Evolutionary conservation across 805 yeast genomes (phyloP), one percentile per base, ranked within the genome.

Genomic region (Isabelozyma pseudorhagii): DNA sequence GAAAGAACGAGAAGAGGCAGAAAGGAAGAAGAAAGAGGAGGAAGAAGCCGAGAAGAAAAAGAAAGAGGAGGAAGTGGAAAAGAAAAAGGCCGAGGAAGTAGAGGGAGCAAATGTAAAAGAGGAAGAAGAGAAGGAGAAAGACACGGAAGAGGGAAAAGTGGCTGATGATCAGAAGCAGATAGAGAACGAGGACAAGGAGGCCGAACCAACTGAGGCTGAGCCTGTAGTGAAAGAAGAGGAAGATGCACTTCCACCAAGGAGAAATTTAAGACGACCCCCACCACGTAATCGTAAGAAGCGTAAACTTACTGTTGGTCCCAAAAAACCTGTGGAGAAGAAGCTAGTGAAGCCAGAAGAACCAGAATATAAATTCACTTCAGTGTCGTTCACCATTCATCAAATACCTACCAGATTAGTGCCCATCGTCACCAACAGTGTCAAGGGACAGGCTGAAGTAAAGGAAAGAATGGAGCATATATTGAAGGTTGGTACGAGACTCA

Each of bases 351-450:
- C 78, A 1, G 54, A 54, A 5, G 73, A 71, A 61, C 85, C 85
- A 1, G 72, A 66, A 28, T 71, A 77, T 28, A 60, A 71, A 38
- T 81, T 58, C 60, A 82, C 92, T 0, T 78, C 96, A 0, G 68
- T 87, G 18, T 85, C 97, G 0, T 74, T 90, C 45, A 80, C 77
- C 1, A 62, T 93, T 3, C 76, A 74, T 14, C 82, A 80, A n/a
- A 74, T 92, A 25, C 92, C 96, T 1, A 66, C 74, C 8, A 77
- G 85, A 57, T 83, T 80, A 57, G 77, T 82, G 3, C 85, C 87
- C 7, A 79, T 90, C 8, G 68, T 91, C 38, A 63, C 75, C 38
- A 81, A 89, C 57, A 84, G 96, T 64, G 84, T 88, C 40, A 72
- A 78, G 38, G 79, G 82, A 2, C 58, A 74, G 13, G 81, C 79